Conservation (phyloP, 2,329 filamentous ascomycete species). For the Colletotrichum lindemuthianum region DNA sequence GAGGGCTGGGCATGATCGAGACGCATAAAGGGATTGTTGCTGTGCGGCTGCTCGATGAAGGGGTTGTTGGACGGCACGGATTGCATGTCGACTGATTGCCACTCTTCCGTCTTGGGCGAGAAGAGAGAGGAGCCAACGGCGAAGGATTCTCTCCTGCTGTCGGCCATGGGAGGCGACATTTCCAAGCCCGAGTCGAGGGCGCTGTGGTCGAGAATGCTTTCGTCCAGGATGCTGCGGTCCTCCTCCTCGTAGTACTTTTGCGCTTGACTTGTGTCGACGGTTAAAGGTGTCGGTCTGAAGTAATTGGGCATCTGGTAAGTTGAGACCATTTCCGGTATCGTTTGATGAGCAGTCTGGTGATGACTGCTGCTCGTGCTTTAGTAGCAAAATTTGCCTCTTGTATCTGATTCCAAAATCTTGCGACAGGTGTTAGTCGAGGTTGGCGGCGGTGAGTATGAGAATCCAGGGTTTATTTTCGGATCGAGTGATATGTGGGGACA, state of each 20-base stretch:
- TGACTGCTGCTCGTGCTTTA: slow-evolving; percentile 30
- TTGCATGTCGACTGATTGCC: slow-evolving; percentile 73
- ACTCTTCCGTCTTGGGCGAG: slow-evolving; percentile 73
- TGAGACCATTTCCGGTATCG: slow-evolving; percentile 55
- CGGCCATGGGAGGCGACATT: slow-evolving; percentile 70
- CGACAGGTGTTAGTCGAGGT: slow-evolving; percentile 32
- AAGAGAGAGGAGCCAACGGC: slow-evolving; percentile 67
- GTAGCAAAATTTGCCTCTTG: slow-evolving; percentile 24
- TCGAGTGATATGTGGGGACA: slow-evolving; percentile 31
- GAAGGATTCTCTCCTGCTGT: slow-evolving; percentile 72
- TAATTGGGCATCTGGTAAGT: slow-evolving; percentile 62
- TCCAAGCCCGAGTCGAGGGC: slow-evolving; percentile 70
- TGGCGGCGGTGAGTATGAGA: slow-evolving; percentile 31
- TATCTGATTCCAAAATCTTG: slow-evolving; percentile 17
- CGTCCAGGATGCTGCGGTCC: slow-evolving; percentile 68
- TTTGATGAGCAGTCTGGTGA: slow-evolving; percentile 40
- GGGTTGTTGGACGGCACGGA: slow-evolving; percentile 71
- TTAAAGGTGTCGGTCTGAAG: slow-evolving; percentile 61
- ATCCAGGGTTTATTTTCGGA: slow-evolving; percentile 36
- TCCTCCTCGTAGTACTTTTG: slow-evolving; percentile 71
- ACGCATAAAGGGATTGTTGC: slow-evolving; percentile 75
- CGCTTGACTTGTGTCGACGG: slow-evolving; percentile 63
- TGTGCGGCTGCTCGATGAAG: slow-evolving; percentile 62
- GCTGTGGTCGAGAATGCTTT: slow-evolving; percentile 68
- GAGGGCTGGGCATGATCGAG: slow-evolving; percentile 62